Conservation (phyloP, 371 early-diverging fungal genomes). For the Mortierella sp. region DNA sequence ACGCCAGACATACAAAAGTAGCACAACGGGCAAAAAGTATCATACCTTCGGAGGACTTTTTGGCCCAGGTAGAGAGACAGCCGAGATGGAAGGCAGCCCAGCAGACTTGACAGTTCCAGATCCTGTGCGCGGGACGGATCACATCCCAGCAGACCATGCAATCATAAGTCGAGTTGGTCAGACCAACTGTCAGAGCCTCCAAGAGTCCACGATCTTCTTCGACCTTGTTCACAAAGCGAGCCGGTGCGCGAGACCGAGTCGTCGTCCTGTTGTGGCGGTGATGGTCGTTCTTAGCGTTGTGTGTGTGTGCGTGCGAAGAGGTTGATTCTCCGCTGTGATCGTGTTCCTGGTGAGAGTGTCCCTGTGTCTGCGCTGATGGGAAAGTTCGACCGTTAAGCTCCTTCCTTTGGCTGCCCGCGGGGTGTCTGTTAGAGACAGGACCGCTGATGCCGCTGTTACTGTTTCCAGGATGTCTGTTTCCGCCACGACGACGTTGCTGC, state of each 20-base stretch:
- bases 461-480: background rate
- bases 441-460: slow-evolving; percentile 12
- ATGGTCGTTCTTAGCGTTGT: background rate
- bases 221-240: slow-evolving; percentile 26
- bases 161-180: slow-evolving; percentile 82
- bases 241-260: slow-evolving; percentile 1
- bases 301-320: background rate
- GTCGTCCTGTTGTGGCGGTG: background rate
- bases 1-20: background rate
- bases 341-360: background rate
- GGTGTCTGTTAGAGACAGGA: background rate
- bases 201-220: slow-evolving; percentile 68
- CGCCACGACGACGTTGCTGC: background rate
- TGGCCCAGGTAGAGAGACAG: slow-evolving; percentile 85
- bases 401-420: slow-evolving; percentile 10
- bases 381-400: slow-evolving; percentile 24
- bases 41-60: slow-evolving; percentile 72
- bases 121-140: slow-evolving; percentile 74
- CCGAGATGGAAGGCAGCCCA: slow-evolving; percentile 92
- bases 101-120: slow-evolving; percentile 91
- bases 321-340: background rate
- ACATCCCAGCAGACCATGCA: slow-evolving; percentile 96
- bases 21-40: background rate
- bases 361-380: background rate
- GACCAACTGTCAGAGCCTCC: slow-evolving; percentile 70